Evolutionary conservation across 1,284 basidiomycete genomes (phyloP), one percentile per base, ranked within the genome.

Genomic region (Ustilago hordei): DNA sequence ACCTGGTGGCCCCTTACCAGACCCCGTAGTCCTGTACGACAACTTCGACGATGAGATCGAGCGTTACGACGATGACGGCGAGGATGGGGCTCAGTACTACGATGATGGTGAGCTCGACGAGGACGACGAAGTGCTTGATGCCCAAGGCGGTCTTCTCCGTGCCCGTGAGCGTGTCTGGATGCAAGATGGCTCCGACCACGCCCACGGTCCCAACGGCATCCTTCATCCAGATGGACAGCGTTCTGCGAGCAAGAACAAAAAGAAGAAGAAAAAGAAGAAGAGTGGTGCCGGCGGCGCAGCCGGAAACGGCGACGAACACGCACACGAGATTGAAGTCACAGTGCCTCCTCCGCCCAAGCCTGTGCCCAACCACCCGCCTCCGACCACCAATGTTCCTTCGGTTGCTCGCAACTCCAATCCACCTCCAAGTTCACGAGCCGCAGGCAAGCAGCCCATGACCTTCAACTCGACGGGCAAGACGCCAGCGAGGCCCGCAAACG

Each of bases 371-470:
- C 61, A 85, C 66, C 73, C 75, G 80, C 64, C 59, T 55, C 60
- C 85, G 81, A 83, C 87, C 64, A 79, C 83, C 58, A 79, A 83
- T 76, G 85, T 84, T 78, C 84, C 87, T 83, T 85, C 79, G 47
- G 50, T 86, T 74, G 84, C 83, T 75, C 61, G 68, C 57, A 83
- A 84, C 58, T 58, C 71, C 39, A 69, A 84, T 84, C 71, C 78
- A 9, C 81, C 79, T 64, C 91, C 88, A 43, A 90, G 89, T 71
- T 91, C 92, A 36, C 88, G 92, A 35, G 92, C 92, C 12, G 91
- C 91, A 52, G 92, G 92, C 82, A 93, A 93, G 85, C 91, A 91
- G 80, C 92, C 91, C 35, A 92, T 92, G 91, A 81, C 80, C 11
- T 81, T 83, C 63, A 80, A 56, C 59, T 74, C 77, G 32, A 70